Evolutionary conservation across 179 eudicot genomes (phyloP), one percentile per base, ranked within the genome.

Genomic region (Nepenthes alata): DNA sequence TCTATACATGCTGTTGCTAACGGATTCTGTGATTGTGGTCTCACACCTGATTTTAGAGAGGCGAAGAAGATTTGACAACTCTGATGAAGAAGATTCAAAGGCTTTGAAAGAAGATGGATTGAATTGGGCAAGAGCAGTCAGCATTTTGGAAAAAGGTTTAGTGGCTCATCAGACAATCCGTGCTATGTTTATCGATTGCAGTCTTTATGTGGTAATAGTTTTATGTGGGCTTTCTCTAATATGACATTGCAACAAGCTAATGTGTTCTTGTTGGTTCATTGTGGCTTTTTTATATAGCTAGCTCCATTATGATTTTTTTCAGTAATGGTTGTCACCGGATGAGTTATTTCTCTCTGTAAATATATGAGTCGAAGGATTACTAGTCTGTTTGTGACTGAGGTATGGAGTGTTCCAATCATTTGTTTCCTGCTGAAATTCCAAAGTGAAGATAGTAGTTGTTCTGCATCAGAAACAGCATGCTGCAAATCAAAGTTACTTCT

Each of bases 121-220:
- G 0, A 69, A 70, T 25, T 77, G 78, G 86, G 75, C 55, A 2
- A 75, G 77, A 55, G 84, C 86, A 15, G 62, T 77, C 11, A 67
- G 25, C 62, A 39, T 77, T 15, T 60, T 84, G 74, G 89, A 83
- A 57, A 25, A 74, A 45, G 82, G 87, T 4, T 58, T 80, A 58
- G 81, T 75, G 14, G 57, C 64, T 35, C 77, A 80, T 67, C 85
- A 83, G 53, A 70, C 73, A 1, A 25, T 83, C 6, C 85, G 82
- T 14, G 78, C 75, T 52, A 2, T 83, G 2, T 80, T 83, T 69
- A 83, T 77, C 35, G 87, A 83, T 67, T 74, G 72, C 67, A 80
- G 87, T 69, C 74, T 80, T 57, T 83, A 80, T 47, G 69, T 69
- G 39, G 84, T 77, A 5, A 72, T 80, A 34, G 76, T 83, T 15